A percentile compares a stretch with the other conserved stretches of the same genome.
Evolutionary conservation across 208 protist genomes (phyloP).

Genomic region (Naegleria fowleri): DNA sequence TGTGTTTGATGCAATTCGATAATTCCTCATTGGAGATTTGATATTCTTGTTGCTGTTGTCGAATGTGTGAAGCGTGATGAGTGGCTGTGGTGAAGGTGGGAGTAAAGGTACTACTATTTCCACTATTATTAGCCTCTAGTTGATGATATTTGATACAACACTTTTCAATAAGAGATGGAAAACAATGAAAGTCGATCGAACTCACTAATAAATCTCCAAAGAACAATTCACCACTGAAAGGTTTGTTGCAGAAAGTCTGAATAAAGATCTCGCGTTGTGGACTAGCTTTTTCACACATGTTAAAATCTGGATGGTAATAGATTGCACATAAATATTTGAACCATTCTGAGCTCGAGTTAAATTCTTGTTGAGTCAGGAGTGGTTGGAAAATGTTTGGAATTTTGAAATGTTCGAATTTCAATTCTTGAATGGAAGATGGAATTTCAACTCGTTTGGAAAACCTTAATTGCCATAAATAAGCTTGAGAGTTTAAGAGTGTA

Average conservation of each 20-base stretch:
- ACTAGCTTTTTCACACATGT: not conserved
- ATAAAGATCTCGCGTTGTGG: not conserved
- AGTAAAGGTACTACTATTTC: too few relatives aligned
- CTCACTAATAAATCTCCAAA: not conserved
- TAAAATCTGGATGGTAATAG: not conserved
- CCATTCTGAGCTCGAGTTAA: not conserved
- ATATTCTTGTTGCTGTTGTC: not conserved
- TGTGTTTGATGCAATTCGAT: not conserved
- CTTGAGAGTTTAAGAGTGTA: not conserved
- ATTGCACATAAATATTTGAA: not conserved
- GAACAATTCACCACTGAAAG: not conserved
- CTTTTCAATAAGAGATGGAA: not conserved
- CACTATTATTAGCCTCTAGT: not conserved
- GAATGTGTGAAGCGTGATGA: not conserved
- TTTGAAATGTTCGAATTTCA: not conserved
- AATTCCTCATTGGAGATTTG: not conserved
- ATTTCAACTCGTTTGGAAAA: not conserved
- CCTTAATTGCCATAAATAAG: not conserved
- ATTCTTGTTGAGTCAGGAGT: not conserved
- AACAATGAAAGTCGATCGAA: not conserved
- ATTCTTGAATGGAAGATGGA: not conserved
- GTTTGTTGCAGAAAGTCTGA: not conserved
- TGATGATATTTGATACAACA: not conserved
- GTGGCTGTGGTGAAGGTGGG: too few relatives aligned
- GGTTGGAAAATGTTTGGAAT: not conserved